These are phyloP conservation scores for Lentinula raphanica DNA, from an alignment of 768 basidiomycete genomes.

Conservation along the genomic window DNA sequence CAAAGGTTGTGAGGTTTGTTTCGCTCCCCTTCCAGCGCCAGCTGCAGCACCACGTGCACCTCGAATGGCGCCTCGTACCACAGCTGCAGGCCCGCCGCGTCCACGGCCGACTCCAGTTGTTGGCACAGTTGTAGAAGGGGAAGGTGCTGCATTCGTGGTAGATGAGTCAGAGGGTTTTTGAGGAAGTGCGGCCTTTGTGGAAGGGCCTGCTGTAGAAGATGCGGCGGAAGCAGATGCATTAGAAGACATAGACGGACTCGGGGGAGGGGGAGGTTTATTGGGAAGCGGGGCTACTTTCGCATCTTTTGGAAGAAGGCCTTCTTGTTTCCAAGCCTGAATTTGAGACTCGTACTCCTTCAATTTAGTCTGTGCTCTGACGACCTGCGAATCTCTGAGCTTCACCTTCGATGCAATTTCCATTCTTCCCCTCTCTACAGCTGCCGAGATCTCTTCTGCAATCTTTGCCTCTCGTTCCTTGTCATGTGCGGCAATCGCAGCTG, in stretches of 20 bases:
- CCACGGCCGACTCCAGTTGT: constrained; percentile 19
- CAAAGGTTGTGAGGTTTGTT: constrained; percentile 1
- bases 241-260: constrained; percentile 19
- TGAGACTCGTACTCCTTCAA: constrained; percentile 68
- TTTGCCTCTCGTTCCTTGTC: constrained; percentile 41
- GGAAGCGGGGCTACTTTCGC: constrained; percentile 18
- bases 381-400: constrained; percentile 67
- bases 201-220: constrained; percentile 13
- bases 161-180: constrained; percentile 23
- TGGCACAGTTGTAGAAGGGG: constrained; percentile 10
- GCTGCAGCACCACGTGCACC: constrained; percentile 18
- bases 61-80: constrained; percentile 29
- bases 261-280: constrained; percentile 22
- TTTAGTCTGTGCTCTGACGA: constrained; percentile 53
- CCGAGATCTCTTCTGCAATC: constrained; percentile 51
- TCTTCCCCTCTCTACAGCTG: constrained; percentile 66
- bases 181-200: constrained; percentile 20
- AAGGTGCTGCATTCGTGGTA: constrained; percentile 20
- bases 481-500: constrained; percentile 42
- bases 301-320: constrained; percentile 40
- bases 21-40: constrained; percentile 32
- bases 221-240: constrained; percentile 17
- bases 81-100: constrained; percentile 16
- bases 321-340: constrained; percentile 50
- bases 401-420: constrained; percentile 55